Evolutionary conservation across 306 rosid genomes (phyloP).

Genomic region (Senna siamea): DNA sequence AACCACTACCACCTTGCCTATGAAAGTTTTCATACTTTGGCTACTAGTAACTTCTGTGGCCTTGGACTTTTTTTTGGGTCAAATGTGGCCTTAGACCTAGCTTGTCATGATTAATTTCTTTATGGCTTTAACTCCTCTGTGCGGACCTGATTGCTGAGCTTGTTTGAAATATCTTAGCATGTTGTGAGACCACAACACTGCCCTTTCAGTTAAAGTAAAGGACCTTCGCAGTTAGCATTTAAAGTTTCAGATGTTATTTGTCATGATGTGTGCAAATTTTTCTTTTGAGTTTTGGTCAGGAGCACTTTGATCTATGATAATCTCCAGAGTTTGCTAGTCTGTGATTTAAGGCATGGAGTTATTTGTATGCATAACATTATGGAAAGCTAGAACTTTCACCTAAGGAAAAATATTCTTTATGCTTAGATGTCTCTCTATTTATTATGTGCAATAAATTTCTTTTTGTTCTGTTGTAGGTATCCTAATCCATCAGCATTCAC

Average conservation of each 20-base stretch:
- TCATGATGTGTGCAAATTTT: neutral
- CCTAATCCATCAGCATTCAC: slow-evolving; percentile 96
- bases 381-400: neutral
- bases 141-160: neutral
- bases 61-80: too few relatives aligned
- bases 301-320: neutral
- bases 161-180: slow-evolving; percentile 26
- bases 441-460: slow-evolving; percentile 15
- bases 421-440: slow-evolving; percentile 9
- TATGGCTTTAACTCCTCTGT: neutral
- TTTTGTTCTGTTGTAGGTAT: slow-evolving; percentile 61
- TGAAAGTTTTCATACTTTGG: slow-evolving; percentile 22
- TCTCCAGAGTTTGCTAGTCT: neutral
- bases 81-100: slow-evolving; percentile 3
- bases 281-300: neutral
- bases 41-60: slow-evolving; percentile 13
- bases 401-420: neutral
- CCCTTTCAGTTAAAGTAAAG: neutral
- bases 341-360: neutral
- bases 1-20: neutral
- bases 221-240: slow-evolving; percentile 11
- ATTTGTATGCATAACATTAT: neutral
- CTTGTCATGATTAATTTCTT: neutral
- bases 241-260: slow-evolving; percentile 6
- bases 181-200: neutral